Evolutionary conservation across 345 rosid genomes (phyloP).

Genomic region (Triadica sebifera): DNA sequence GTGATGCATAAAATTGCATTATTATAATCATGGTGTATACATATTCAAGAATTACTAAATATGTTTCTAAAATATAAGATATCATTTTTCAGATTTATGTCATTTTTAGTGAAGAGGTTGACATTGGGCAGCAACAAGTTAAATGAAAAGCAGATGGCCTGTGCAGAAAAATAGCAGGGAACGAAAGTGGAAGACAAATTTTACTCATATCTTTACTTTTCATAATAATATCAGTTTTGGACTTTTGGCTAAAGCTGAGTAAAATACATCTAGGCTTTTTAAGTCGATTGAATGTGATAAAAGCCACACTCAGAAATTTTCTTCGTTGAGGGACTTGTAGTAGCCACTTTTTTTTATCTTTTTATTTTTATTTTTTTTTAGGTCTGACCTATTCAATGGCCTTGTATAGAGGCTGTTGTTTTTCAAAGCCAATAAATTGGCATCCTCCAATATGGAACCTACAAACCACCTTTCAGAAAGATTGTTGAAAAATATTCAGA

Average conservation of each 20-base stretch:
- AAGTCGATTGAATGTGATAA: conserved; percentile 4
- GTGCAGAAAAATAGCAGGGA: no score
- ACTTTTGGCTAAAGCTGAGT: not conserved
- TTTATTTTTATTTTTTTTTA: conserved; percentile 16
- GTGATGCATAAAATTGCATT: not conserved
- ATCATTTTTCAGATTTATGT: not conserved
- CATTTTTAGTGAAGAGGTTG: no score
- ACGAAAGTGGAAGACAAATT: no score
- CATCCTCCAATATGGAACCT: conserved; percentile 32
- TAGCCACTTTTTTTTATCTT: conserved; percentile 1
- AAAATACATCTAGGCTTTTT: not conserved
- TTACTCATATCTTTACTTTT: no score
- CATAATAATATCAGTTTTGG: not conserved
- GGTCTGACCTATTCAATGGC: conserved; percentile 51
- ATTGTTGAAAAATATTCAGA: conserved; percentile 37
- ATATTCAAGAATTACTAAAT: not conserved
- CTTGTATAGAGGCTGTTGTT: conserved; percentile 48
- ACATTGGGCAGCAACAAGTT: no score
- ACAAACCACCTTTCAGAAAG: conserved; percentile 35
- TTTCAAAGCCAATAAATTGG: conserved; percentile 38
- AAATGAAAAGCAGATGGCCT: no score
- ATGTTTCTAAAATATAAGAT: not conserved
- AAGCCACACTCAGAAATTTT: not conserved
- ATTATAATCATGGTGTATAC: not conserved
- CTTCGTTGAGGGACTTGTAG: not conserved